phyloP scores from a whole-genome alignment of 2,329 filamentous ascomycete species.

The Epichloe festucae region DNA sequence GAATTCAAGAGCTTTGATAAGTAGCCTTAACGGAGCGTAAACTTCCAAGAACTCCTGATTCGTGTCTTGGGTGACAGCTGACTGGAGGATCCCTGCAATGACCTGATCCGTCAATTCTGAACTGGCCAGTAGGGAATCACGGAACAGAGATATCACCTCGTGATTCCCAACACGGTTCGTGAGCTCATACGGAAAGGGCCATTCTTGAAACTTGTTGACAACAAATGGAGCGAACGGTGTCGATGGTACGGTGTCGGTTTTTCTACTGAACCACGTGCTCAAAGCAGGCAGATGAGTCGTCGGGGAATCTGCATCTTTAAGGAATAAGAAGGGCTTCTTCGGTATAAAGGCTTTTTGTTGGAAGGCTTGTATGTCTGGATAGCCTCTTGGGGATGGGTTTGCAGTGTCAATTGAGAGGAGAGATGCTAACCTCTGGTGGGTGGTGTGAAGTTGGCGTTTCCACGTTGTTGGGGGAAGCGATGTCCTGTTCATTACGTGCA shows the following conservation, averaged over 20 bases:
- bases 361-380: slow-evolving; percentile 31
- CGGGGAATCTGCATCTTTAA: slow-evolving; percentile 29
- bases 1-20: slow-evolving; percentile 43
- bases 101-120: slow-evolving; percentile 16
- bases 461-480: not conserved
- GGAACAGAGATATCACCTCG: slow-evolving; percentile 14
- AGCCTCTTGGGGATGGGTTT: slow-evolving; percentile 5
- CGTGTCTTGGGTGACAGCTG: slow-evolving; percentile 11
- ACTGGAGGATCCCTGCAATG: slow-evolving; percentile 18
- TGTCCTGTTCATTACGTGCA: slow-evolving; percentile 3
- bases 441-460: slow-evolving; percentile 2
- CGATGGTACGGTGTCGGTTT: not conserved
- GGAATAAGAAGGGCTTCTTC: slow-evolving; percentile 35
- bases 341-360: slow-evolving; percentile 37
- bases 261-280: slow-evolving; percentile 43
- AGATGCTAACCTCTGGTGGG: not conserved
- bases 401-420: slow-evolving; percentile 3
- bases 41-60: slow-evolving; percentile 39
- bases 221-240: slow-evolving; percentile 9
- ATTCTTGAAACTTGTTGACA: slow-evolving; percentile 18
- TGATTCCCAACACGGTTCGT: slow-evolving; percentile 14
- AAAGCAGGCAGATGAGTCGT: slow-evolving; percentile 33
- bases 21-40: slow-evolving; percentile 48
- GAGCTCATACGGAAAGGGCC: slow-evolving; percentile 27
- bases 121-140: slow-evolving; percentile 15